Conservation (phyloP, 2,329 filamentous ascomycete genomes). For the Ascochyta pisi region DNA sequence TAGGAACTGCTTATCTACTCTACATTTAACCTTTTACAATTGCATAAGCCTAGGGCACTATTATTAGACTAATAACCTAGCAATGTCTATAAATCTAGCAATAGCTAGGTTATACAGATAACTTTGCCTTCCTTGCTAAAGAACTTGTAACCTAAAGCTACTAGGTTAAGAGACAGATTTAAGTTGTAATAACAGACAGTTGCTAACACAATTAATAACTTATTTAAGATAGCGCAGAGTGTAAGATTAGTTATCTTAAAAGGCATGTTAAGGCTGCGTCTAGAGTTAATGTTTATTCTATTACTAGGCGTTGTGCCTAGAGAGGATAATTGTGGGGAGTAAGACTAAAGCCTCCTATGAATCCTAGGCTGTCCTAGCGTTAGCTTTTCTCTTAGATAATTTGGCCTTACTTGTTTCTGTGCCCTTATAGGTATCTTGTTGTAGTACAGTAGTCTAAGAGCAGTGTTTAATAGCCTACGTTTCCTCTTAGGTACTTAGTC, state of each 20-base stretch:
- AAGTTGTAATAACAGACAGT: constrained; percentile 14
- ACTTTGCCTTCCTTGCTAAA: constrained; percentile 17
- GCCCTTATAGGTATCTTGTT: constrained; percentile 2
- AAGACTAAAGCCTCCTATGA: constrained; percentile 1
- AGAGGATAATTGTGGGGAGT: constrained; percentile 12
- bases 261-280: constrained; percentile 3
- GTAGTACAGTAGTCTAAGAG: constrained; percentile 7
- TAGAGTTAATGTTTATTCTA: constrained; percentile 6
- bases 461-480: constrained; percentile 8
- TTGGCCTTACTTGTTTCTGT: constrained; percentile 3
- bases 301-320: neutral
- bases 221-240: constrained; percentile 11
- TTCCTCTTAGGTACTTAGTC: neutral
- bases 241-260: constrained; percentile 18
- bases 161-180: constrained; percentile 8
- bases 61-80: constrained; percentile 16
- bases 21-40: constrained; percentile 13
- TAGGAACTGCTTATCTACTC: constrained; percentile 16
- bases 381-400: neutral
- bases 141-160: constrained; percentile 9
- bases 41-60: constrained; percentile 9
- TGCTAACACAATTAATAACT: constrained; percentile 18
- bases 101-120: neutral
- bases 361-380: neutral
- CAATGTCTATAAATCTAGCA: constrained; percentile 18